A percentile compares a stretch with the other conserved stretches of the same genome.
These are phyloP conservation scores for Dictyostelium purpureum DNA, from an alignment of 78 protist genomes.

Conservation along the genomic window DNA sequence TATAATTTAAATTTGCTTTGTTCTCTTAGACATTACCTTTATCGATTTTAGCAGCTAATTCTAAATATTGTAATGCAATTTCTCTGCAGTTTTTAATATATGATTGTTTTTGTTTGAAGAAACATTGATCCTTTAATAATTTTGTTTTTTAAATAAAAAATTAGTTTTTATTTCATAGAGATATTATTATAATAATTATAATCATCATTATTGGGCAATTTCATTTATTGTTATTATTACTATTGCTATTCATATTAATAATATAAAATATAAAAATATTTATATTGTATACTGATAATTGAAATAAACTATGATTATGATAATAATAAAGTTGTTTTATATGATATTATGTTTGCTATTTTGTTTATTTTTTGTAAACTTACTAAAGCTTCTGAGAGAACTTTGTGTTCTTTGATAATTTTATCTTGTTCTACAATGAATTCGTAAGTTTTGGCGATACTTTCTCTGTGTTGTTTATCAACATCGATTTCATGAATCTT, in stretches of 20 bases:
- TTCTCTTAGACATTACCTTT: not conserved
- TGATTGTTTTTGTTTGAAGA: conserved; percentile 34
- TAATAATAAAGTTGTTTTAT: no score
- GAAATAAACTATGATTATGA: no score
- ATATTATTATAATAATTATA: not conserved
- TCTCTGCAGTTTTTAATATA: conserved; percentile 55
- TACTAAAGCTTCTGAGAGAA: conserved; percentile 29
- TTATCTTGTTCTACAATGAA: not conserved
- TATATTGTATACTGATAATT: not conserved
- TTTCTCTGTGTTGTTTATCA: conserved; percentile 11
- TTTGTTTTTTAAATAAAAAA: not conserved
- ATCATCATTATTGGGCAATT: not conserved
- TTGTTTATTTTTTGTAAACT: no score
- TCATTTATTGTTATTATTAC: not conserved
- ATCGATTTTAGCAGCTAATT: not conserved
- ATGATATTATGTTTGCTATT: no score
- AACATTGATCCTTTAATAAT: conserved; percentile 41
- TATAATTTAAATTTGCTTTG: not conserved
- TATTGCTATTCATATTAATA: not conserved
- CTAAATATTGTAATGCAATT: conserved; percentile 51
- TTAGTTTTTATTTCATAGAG: not conserved
- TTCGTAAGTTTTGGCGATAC: conserved; percentile 12
- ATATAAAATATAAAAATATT: not conserved
- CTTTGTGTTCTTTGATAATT: not conserved
- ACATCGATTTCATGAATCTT: not conserved